Base-by-base conservation (phyloP, 2,329 filamentous ascomycete genomes). In the Teratosphaeria destructans region DNA sequence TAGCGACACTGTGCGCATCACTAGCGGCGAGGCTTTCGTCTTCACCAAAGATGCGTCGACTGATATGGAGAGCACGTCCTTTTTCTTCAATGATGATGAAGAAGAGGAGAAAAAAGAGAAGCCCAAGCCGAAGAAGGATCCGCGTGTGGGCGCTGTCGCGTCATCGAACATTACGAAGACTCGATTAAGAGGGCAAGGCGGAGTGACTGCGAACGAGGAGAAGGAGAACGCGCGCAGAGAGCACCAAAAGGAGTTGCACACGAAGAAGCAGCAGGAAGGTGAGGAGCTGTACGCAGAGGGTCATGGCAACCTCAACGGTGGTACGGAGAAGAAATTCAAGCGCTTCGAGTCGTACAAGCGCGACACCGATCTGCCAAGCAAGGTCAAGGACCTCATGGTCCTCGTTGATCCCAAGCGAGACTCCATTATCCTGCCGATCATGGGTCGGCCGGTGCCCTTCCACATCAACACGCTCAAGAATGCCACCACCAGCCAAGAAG, bases 391-490 rank as follows among this genome's bases (percentile, higher is more conserved):
- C 68, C 80, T 97, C 59, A 86, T 89, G 63, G 90, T 99, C 62
- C 83, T 96, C 26, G 90, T 97, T 14, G 94, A 99, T 71, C 82
- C 84, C 66, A 97, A 96, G 78, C 94, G 90, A 68, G 84, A 84
- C 59, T 96, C 93, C 0, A 85, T 99, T 60, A 87, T 99, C 57
- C 83, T 99, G 52, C 94, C 95, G 2, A 93, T 99, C 68, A 96
- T 99, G 90, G 94, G 94, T 52, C 86, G 95, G 7, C 93, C 94
- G 0, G 94, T 99, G 29, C 94, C 94, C 0, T 99, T 97, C 79
- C 95, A 99, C 74, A 97, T 99, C 68, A 87, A 86, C 73, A 97
- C 95, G 2, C 96, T 99, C 81, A 99, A 99, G 77, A 99, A 97
- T 72, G 94, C 93, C 26, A 97, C 93, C 77, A 96, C 96, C 75